Conservation (phyloP, 2,329 filamentous ascomycete genomes). For the Aspergillus pseudoterreus region DNA sequence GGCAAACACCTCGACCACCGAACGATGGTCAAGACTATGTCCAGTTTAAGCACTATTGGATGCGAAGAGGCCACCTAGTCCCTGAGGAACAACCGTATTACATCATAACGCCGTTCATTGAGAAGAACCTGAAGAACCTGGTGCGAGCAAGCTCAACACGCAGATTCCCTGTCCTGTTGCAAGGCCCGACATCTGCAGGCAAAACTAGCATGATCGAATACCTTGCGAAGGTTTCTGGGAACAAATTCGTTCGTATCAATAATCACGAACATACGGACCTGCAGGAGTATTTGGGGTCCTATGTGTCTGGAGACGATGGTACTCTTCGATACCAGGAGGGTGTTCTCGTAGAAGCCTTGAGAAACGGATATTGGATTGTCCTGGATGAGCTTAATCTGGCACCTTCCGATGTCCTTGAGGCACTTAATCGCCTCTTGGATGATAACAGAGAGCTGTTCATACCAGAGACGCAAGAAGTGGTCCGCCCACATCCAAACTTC, state of each 20-base stretch:
- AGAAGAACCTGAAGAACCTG: constrained; percentile 89
- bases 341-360: constrained; percentile 83
- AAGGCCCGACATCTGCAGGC: constrained; percentile 93
- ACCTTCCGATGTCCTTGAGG: constrained; percentile 93
- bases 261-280: constrained; percentile 99
- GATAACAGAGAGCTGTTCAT: constrained; percentile 95
- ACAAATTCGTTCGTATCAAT: constrained; percentile 97
- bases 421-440: constrained; percentile 88
- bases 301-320: constrained; percentile 80
- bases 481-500: constrained; percentile 89
- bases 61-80: constrained; percentile 67
- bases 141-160: constrained; percentile 90
- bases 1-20: constrained; percentile 73
- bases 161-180: constrained; percentile 88
- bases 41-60: constrained; percentile 85
- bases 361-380: constrained; percentile 95
- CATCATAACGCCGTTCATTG: constrained; percentile 93
- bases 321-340: constrained; percentile 90
- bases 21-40: constrained; percentile 74
- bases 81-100: constrained; percentile 78
- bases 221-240: constrained; percentile 91
- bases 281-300: constrained; percentile 95
- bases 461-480: constrained; percentile 91
- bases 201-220: constrained; percentile 99
- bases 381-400: constrained; percentile 96